Base-by-base conservation (phyloP, 768 basidiomycete genomes). In the Dioszegia aurantiaca region DNA sequence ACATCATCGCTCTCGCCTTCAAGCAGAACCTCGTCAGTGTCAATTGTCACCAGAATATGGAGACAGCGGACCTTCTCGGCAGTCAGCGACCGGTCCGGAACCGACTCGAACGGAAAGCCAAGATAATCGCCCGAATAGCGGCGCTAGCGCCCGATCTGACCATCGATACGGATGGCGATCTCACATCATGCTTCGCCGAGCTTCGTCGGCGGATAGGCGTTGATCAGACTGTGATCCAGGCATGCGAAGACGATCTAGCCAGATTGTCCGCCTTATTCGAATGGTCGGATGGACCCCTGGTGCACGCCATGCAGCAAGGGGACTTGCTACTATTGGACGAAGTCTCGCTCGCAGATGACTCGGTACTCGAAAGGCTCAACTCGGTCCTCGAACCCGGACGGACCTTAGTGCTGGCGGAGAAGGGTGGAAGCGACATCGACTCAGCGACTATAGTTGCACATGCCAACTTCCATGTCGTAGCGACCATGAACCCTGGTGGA, bases 401-500 rank as follows among this genome's bases (percentile, higher is more conserved):
- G 30, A 87, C 85, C 0, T 84, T 98, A 28, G 88, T 95, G 4
- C 82, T 99, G 12, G 95, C 95, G 0, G 95, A 99, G 76, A 87
- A 86, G 44, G 91, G 92, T 0, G 90, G 90, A 11, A 83, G 82
- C 41, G 83, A 86, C 59, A 79, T 83, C 11, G 86, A 85, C 30
- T 81, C 86, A 61, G 83, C 86, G 28, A 80, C 81, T 6, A 80
- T 98, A 40, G 79, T 77, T 19, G 93, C 91, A 8, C 73, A 79
- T 6, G 78, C 81, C 3, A 78, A 78, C 1, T 99, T 99, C 81
- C 87, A 92, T 73, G 84, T 99, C 36, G 80, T 97, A 0, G 91
- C 95, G 2, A 98, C 95, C 2, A 99, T 99, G 95, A 99, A 99
- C 74, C 95, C 95, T 0, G 95, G 95, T 19, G 95, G 95, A 14